A percentile compares a stretch with the other conserved stretches of the same genome.
Conservation (phyloP, 1,139 yeast genomes). For the Candida labiduridarum region DNA sequence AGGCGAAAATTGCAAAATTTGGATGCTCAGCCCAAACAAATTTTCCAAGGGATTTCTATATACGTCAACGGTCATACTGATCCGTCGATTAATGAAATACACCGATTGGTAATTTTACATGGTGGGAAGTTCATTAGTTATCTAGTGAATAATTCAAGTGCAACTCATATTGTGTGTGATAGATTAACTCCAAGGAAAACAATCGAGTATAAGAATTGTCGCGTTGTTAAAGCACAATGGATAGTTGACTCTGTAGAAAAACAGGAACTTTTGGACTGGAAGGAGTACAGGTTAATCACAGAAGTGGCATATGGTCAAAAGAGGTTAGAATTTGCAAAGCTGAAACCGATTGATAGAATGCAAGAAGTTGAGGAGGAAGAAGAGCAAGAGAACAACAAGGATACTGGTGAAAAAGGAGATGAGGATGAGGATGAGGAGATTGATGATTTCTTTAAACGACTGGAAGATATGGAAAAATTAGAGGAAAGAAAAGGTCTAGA, state of each 20-base stretch:
- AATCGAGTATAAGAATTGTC: constrained; percentile 63
- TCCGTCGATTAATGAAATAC: constrained; percentile 75
- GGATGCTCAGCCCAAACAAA: constrained; percentile 23
- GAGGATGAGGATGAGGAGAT: background rate
- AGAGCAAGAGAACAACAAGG: constrained; percentile 13
- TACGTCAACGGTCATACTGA: constrained; percentile 85
- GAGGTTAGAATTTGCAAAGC: constrained; percentile 28
- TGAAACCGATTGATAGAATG: constrained; percentile 2
- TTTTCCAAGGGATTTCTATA: constrained; percentile 66
- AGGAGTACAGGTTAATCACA: constrained; percentile 57
- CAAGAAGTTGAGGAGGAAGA: constrained; percentile 8
- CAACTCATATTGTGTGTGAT: constrained; percentile 84
- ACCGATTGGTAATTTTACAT: constrained; percentile 66
- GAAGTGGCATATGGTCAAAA: constrained; percentile 54
- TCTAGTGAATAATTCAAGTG: constrained; percentile 67
- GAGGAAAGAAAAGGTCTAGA: constrained; percentile 2
- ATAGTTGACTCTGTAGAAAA: constrained; percentile 61
- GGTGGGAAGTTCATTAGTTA: constrained; percentile 82
- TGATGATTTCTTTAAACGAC: constrained; percentile 8
- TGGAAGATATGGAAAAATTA: constrained; percentile 15
- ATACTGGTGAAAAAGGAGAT: constrained; percentile 1
- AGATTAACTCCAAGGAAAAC: constrained; percentile 76
- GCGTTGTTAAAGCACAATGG: constrained; percentile 86
- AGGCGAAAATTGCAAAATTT: constrained; percentile 32
- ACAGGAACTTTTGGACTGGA: constrained; percentile 64